Evolutionary conservation across 192 early-diverging fungal species (phyloP).

Genomic region (Coemansia sp.): DNA sequence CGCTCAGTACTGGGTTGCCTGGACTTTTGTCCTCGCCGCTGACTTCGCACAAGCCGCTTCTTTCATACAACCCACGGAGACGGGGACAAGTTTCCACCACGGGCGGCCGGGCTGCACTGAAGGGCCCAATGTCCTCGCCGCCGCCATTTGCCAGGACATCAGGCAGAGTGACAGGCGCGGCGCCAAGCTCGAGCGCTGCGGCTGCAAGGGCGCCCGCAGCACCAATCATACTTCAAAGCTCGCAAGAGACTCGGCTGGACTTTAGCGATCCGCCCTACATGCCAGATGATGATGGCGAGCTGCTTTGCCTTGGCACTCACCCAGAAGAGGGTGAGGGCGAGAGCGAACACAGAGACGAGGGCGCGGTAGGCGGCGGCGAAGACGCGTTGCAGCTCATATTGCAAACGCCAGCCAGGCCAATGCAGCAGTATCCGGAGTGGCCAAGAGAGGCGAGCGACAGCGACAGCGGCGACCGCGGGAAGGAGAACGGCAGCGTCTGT

Average conservation of each 20-base stretch:
- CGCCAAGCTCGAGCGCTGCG: not conserved
- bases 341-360: slow-evolving; percentile 5
- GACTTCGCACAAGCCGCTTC: slow-evolving; percentile 11
- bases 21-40: slow-evolving; percentile 31
- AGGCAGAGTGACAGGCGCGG: not conserved
- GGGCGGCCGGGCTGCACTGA: not conserved
- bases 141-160: not conserved
- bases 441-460: slow-evolving; percentile 1
- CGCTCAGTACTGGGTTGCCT: slow-evolving; percentile 13
- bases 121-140: slow-evolving; percentile 10
- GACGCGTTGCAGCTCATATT: slow-evolving; percentile 20
- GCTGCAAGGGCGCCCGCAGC: not conserved
- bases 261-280: slow-evolving; percentile 32
- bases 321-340: slow-evolving; percentile 23
- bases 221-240: slow-evolving; percentile 15
- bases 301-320: slow-evolving; percentile 39
- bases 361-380: not conserved
- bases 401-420: slow-evolving; percentile 13
- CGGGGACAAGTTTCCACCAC: not conserved
- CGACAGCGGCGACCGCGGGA: slow-evolving; percentile 3
- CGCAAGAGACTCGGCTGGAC: slow-evolving; percentile 49
- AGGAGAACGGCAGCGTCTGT: not conserved
- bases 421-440: slow-evolving; percentile 8
- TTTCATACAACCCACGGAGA: slow-evolving; percentile 10
- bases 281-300: slow-evolving; percentile 9